These are phyloP conservation scores for Uncinocarpus reesii DNA, from an alignment of 2,329 filamentous ascomycete genomes.

Conservation along the genomic window DNA sequence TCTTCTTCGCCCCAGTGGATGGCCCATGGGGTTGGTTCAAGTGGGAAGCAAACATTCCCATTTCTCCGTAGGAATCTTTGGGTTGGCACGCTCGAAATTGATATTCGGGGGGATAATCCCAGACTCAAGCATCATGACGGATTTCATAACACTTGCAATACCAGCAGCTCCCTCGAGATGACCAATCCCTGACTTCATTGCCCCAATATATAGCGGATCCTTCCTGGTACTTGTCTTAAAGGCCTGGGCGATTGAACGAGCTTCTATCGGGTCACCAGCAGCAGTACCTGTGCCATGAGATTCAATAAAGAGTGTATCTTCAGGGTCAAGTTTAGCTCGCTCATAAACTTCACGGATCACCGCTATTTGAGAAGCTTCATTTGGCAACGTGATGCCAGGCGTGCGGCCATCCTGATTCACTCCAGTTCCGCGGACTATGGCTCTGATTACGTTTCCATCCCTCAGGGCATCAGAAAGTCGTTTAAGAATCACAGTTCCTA, in stretches of 20 bases:
- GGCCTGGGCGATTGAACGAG: constrained; percentile 19
- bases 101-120: constrained; percentile 22
- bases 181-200: constrained; percentile 29
- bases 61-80: constrained; percentile 9
- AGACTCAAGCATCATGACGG: constrained; percentile 25
- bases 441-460: constrained; percentile 41
- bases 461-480: constrained; percentile 30
- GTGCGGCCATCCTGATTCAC: constrained; percentile 42
- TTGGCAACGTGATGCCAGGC: constrained; percentile 28
- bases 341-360: constrained; percentile 22
- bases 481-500: constrained; percentile 33
- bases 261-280: constrained; percentile 27
- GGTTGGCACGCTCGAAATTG: constrained; percentile 20
- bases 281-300: constrained; percentile 56
- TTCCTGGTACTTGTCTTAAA: constrained; percentile 18
- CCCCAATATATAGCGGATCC: constrained; percentile 20
- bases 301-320: constrained; percentile 66
- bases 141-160: constrained; percentile 24
- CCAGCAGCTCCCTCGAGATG: constrained; percentile 30
- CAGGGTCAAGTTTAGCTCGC: constrained; percentile 25
- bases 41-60: not conserved
- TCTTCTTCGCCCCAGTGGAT: not conserved
- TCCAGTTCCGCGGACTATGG: constrained; percentile 34
- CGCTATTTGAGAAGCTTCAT: constrained; percentile 22
- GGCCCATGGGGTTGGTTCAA: not conserved